A percentile compares a stretch with the other conserved stretches of the same genome.
Conservation (phyloP, 805 yeast species). For the Zygosaccharomyces kombuchaensis region DNA sequence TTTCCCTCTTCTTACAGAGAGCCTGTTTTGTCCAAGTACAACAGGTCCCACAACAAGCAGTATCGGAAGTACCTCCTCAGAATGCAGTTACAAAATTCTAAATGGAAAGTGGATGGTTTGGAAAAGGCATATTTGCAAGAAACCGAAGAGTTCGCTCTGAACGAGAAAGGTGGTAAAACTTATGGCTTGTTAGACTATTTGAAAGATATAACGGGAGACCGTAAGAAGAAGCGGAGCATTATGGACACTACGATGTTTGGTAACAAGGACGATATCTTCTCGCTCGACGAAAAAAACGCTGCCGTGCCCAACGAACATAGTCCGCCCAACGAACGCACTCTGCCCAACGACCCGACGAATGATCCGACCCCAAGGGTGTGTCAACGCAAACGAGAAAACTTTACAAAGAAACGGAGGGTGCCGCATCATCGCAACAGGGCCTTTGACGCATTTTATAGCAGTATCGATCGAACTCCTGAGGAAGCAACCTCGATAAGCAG, state of each 20-base stretch:
- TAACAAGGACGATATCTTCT: constrained; percentile 2
- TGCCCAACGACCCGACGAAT: background rate
- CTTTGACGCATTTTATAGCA: constrained; percentile 17
- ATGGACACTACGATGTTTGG: constrained; percentile 17
- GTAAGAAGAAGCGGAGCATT: constrained; percentile 20
- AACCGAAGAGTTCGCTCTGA: constrained; percentile 12
- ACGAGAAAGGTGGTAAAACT: constrained; percentile 10
- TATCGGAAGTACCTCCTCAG: constrained; percentile 26
- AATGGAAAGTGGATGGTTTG: constrained; percentile 23
- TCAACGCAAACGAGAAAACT: background rate
- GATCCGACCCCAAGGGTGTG: background rate
- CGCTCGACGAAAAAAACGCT: background rate
- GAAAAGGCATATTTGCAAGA: constrained; percentile 25
- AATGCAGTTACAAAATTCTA: constrained; percentile 30
- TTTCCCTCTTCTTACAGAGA: constrained; percentile 24
- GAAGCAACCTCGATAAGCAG: constrained; percentile 5
- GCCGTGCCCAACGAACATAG: background rate
- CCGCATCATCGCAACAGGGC: constrained; percentile 14
- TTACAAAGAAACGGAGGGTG: constrained; percentile 3
- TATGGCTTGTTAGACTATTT: constrained; percentile 27
- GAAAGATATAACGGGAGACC: constrained; percentile 19
- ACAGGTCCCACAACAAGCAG: constrained; percentile 25
- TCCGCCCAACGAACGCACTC: no score
- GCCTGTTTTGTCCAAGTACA: constrained; percentile 32
- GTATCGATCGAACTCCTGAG: constrained; percentile 11